Evolutionary conservation across 495 filamentous ascomycete genomes (phyloP), one percentile per base, ranked within the genome.

Genomic region (Articulospora tetracladia): DNA sequence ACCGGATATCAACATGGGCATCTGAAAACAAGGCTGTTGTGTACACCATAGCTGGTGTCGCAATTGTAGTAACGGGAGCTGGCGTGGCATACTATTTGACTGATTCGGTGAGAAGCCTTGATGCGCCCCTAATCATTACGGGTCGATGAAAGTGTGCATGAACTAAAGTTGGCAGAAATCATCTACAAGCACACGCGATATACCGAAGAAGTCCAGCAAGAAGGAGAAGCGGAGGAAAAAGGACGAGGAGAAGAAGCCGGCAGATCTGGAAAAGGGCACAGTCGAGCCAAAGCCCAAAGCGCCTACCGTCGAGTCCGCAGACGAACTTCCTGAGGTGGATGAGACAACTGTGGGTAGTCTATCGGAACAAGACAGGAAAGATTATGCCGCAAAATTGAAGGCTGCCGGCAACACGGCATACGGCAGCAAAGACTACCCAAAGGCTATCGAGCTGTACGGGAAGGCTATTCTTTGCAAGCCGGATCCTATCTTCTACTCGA

Each of bases 401-500:
- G 88, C 86, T 56, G 90, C 90, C 49, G 94, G 94, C 64, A 99
- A 99, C 79, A 95, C 93, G 76, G 93, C 94, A 10, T 99, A 97
- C 70, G 90, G 90, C 28, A 81, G 80, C 47, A 97, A 97, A 76
- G 89, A 96, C 64, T 97, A 96, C 72, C 83, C 88, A 68, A 83
- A 82, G 61, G 94, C 94, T 52, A 99, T 98, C 67, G 88, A 92
- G 0, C 82, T 99, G 34, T 99, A 99, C 73, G 87, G 90, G 54
- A 89, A 94, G 76, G 94, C 94, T 25, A 94, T 99, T 65, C 74
- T 98, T 30, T 99, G 94, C 88, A 96, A 91, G 77, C 87, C 92
- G 36, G 95, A 99, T 69, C 91, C 94, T 2, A 91, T 99, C 68
- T 99, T 91, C 82, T 99, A 95, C 81, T 98, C 93, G 48, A 99